Evolutionary conservation across 495 filamentous ascomycete species (phyloP), one percentile per base, ranked within the genome.

Genomic region (Tuber aestivum): DNA sequence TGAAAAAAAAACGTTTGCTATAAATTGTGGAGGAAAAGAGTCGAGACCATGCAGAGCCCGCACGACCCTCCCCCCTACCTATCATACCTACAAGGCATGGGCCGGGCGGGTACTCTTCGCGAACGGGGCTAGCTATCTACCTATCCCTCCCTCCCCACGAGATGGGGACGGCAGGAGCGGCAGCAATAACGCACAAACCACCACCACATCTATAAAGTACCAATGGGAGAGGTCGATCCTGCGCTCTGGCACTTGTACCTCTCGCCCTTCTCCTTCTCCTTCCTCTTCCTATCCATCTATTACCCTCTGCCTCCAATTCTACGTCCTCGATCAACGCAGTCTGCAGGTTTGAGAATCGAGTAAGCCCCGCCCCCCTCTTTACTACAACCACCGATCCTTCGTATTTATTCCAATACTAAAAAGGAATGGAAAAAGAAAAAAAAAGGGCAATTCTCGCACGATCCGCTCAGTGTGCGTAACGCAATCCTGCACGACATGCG

Each of bases 361-460:
- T 74, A n/a, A 72, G 56, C 27, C 56, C 50, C 3, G 2, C n/a
- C n/a, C 10, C n/a, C 5, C 8, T 23, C n/a, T 16, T 1, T 18
- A 16, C 42, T 44, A 44, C 12, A 18, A 16, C n/a, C 50, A 27
- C n/a, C 23, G 50, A 61, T 32, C 61, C n/a, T 6, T 35, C 20
- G 32, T 65, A 16, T 68, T 40, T 0, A 41, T 32, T 73, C 65
- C 65, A 69, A 76, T 75, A 70, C 72, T 37, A 65, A 70, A 45
- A 72, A 72, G 37, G 41, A 74, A 73, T 40, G 41, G 72, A 41
- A 61, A 74, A 73, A 42, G 41, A 70, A 72, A 70, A 45, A 75
- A 78, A 69, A 70, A 40, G 81, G 79, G 74, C 74, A 78, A 72
- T 80, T 81, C 70, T 78, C 79, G 32, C 75, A 81, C 74, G 50